Base-by-base conservation (phyloP, 1,139 yeast genomes). In the Yamadazyma friedrichii region DNA sequence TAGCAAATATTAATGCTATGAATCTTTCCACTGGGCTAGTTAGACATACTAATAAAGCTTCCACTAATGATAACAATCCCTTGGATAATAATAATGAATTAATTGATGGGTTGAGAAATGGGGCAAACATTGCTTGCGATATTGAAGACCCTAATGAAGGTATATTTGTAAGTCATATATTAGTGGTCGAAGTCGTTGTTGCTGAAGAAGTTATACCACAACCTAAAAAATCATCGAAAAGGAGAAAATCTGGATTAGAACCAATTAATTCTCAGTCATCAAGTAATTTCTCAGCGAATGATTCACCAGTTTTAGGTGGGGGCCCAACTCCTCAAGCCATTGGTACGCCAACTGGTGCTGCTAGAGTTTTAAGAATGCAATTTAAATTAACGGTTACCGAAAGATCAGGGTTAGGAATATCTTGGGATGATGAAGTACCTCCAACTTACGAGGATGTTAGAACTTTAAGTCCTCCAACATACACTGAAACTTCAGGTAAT, bases 361-460 rank as follows among this genome's bases (percentile, higher is more conserved):
- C 98, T 0, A 70, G 98, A 39, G 95, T 94, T 1, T 67, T 93
- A 44, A 69, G 98, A 50, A 93, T 93, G 98, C 97, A 91, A 61
- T 93, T 93, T 62, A 84, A 85, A 51, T 56, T 93, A 13, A 72
- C 73, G 9, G 63, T 93, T 22, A 87, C 96, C 1, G 98, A 91
- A 59, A 72, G 98, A 43, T 84, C 96, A 0, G 99, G 99, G 0
- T 71, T 93, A 36, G 98, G 99, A 4, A 88, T 93, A 28, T 87
- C 98, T 0, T 93, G 98, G 98, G 98, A 93, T 62, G 98, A 91
- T 58, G 98, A 93, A 61, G 98, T 93, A 15, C 99, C 99, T 1
- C 99, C 99, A 1, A 87, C 88, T 16, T 93, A 94, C 56, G 88
- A 80, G 40, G 93, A 88, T 53, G 91, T 91, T 15, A 70, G 82